Evolutionary conservation across 1,284 basidiomycete species (phyloP), one percentile per base, ranked within the genome.

Genomic region (Rhodotorula sp.): DNA sequence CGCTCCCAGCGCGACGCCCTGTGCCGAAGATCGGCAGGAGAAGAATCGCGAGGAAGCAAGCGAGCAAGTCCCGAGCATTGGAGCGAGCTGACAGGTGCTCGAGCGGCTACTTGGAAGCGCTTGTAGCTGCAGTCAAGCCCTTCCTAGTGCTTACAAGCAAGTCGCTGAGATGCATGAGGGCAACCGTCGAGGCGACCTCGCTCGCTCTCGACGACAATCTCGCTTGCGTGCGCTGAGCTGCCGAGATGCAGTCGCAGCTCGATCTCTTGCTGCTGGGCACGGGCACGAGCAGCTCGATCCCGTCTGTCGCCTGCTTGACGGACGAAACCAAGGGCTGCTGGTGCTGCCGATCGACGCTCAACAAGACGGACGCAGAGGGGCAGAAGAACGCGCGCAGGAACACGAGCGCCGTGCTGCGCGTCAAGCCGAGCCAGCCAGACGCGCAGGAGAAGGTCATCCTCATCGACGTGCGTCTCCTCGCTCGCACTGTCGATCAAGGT

Each of bases 381-480:
- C 88, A 87, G 83, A 89, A 88, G 81, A 92, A 92, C 76, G 85
- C 87, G 44, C 82, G 91, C 64, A 83, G 91, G 70, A 92, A 92
- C 78, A 92, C 91, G 16, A 88, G 89, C 67, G 88, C 84, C 23
- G 86, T 87, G 9, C 75, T 91, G 23, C 44, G 45, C 57, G 60
- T 63, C 34, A 70, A 19, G 53, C 73, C 73, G 89, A 84, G 25
- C 48, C 13, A 27, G 46, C 62, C 34, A 41, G 61, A 57, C 45
- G 45, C 59, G 41, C 56, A 55, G 50, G 66, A 65, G 50, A 75
- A 67, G 57, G 77, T 73, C 4, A 67, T 92, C 73, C 85, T 92
- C 17, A 88, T 92, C 78, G 91, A 92, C 81, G 75, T 73, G 67
- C 55, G 58, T 46, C 14, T 10, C 7, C 19, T 27, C 23, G 27